Conservation (phyloP, 495 filamentous ascomycete species). For the Neurospora discreta region DNA sequence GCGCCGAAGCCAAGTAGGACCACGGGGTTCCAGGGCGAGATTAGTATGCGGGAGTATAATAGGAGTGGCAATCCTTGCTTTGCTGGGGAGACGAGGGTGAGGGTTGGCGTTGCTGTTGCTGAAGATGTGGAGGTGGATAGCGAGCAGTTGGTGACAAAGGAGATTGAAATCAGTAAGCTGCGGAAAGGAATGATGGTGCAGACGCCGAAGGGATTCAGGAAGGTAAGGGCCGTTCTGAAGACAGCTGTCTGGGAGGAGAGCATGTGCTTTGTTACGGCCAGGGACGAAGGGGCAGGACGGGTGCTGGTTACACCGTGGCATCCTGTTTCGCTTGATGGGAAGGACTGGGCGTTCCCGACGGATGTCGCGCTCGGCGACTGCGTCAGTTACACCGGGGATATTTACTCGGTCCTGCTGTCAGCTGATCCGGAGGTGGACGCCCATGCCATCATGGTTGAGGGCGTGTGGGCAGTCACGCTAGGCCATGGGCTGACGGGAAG, state of each 20-base stretch:
- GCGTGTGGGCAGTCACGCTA: slow-evolving; percentile 33
- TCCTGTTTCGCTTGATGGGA: slow-evolving; percentile 17
- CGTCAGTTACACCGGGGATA: slow-evolving; percentile 25
- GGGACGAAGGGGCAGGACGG: not conserved
- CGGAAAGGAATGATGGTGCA: slow-evolving; percentile 21
- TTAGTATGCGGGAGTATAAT: slow-evolving; percentile 24
- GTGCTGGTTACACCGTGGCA: slow-evolving; percentile 33
- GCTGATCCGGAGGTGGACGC: slow-evolving; percentile 23
- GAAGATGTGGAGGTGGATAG: slow-evolving; percentile 6
- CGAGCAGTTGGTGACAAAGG: not conserved
- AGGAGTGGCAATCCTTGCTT: slow-evolving; percentile 23
- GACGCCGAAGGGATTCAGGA: slow-evolving; percentile 25
- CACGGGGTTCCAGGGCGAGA: not conserved
- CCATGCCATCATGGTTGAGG: slow-evolving; percentile 28
- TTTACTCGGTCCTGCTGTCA: slow-evolving; percentile 34
- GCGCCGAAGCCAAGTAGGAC: slow-evolving; percentile 21
- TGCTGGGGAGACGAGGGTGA: slow-evolving; percentile 20
- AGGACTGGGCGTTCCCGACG: slow-evolving; percentile 26
- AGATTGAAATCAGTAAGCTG: slow-evolving; percentile 16
- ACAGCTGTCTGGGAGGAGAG: slow-evolving; percentile 12
- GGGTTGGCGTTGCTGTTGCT: slow-evolving; percentile 17
- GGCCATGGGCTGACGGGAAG: slow-evolving; percentile 27
- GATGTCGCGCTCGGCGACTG: slow-evolving; percentile 5
- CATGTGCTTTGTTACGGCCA: slow-evolving; percentile 14
- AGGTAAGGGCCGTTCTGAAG: slow-evolving; percentile 27